phyloP scores from a whole-genome alignment of 2,329 filamentous ascomycete species.

The Westerdykella sp. region DNA sequence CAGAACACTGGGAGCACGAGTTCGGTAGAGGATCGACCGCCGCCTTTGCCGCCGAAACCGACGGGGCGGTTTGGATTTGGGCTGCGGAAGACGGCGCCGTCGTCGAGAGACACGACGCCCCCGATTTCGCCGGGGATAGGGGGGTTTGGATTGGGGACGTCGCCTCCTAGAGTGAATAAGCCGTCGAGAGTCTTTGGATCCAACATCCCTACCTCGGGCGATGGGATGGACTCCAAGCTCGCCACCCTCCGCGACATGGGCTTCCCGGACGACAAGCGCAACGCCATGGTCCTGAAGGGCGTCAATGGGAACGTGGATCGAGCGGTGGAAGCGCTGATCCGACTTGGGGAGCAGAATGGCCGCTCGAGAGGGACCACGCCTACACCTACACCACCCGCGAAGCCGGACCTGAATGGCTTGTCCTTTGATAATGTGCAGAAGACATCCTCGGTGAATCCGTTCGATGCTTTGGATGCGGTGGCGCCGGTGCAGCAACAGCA shows the following conservation, averaged over 20 bases:
- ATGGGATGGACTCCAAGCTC: conserved; percentile 71
- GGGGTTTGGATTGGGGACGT: conserved; percentile 28
- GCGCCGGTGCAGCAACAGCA: conserved; percentile 24
- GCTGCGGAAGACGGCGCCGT: conserved; percentile 64
- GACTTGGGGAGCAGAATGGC: conserved; percentile 60
- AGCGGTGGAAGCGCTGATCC: conserved; percentile 76
- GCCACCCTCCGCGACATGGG: conserved; percentile 80
- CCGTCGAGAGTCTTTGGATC: conserved; percentile 62
- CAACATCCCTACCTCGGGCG: conserved; percentile 49
- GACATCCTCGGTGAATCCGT: conserved; percentile 37
- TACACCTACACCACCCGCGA: conserved; percentile 40
- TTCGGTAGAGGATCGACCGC: conserved; percentile 49
- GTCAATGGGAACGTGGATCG: conserved; percentile 79
- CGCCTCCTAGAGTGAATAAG: conserved; percentile 51
- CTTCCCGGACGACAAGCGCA: conserved; percentile 76
- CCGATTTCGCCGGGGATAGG: conserved; percentile 29
- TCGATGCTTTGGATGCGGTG: conserved; percentile 39
- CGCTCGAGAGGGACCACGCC: conserved; percentile 44
- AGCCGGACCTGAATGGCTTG: conserved; percentile 45
- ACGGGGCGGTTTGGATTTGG: conserved; percentile 57
- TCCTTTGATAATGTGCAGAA: conserved; percentile 37
- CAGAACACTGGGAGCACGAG: conserved; percentile 53
- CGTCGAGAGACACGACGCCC: conserved; percentile 54
- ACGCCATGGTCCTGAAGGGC: conserved; percentile 72
- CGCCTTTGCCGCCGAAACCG: conserved; percentile 55